Evolutionary conservation across 1,284 basidiomycete genomes (phyloP).

Genomic region (Trichosporon coremiiforme): DNA sequence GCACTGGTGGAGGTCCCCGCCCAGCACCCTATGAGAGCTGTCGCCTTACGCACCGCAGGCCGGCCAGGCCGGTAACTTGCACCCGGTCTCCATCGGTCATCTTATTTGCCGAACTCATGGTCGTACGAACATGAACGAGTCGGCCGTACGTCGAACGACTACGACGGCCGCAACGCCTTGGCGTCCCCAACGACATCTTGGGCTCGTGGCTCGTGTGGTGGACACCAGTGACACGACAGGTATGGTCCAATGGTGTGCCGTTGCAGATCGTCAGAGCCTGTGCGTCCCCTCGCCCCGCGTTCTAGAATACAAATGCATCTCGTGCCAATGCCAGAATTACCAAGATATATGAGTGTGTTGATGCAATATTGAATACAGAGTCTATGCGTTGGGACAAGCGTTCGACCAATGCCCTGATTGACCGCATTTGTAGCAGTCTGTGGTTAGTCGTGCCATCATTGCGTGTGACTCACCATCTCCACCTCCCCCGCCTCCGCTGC

Average conservation of each 20-base stretch:
- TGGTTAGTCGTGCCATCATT: conserved; percentile 7
- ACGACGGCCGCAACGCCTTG: background rate
- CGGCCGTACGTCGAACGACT: background rate
- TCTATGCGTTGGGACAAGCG: conserved; percentile 42
- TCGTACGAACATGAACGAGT: background rate
- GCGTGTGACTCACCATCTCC: conserved; percentile 22
- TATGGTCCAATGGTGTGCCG: background rate
- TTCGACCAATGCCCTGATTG: conserved; percentile 58
- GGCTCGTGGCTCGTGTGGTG: conserved; percentile 1
- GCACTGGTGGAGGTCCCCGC: too few relatives aligned
- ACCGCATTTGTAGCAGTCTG: conserved; percentile 52
- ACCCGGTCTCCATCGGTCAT: conserved; percentile 13
- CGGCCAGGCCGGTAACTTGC: conserved; percentile 1
- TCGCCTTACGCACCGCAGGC: background rate
- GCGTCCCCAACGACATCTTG: background rate
- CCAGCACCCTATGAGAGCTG: background rate
- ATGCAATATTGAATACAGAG: background rate
- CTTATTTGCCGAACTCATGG: conserved; percentile 12
- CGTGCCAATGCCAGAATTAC: background rate
- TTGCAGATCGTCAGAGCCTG: background rate
- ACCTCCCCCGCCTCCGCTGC: conserved; percentile 22
- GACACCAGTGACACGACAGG: background rate
- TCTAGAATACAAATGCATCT: conserved; percentile 15
- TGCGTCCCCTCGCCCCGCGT: background rate
- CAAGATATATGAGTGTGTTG: background rate